Conservation (phyloP, 305 asterid species). For the Rubia balearica region DNA sequence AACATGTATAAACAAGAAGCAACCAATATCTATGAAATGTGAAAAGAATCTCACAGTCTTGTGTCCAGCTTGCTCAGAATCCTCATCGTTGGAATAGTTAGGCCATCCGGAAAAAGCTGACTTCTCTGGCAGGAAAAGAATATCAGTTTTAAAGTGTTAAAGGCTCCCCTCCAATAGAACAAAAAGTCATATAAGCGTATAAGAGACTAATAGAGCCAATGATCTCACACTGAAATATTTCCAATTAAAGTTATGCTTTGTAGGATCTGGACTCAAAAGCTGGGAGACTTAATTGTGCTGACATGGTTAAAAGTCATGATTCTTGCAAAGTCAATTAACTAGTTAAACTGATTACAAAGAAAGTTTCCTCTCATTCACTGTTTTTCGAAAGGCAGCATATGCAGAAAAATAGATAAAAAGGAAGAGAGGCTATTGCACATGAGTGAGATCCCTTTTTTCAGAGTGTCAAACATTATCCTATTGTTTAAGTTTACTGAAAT, state of each 20-base stretch:
- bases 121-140: conserved; percentile 30
- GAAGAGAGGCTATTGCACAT: background rate
- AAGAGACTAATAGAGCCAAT: background rate
- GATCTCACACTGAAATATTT: background rate
- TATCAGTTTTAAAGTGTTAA: background rate
- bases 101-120: conserved; percentile 29
- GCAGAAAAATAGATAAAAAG: background rate
- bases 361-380: background rate
- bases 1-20: background rate
- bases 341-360: background rate
- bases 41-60: conserved; percentile 50
- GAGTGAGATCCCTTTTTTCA: background rate
- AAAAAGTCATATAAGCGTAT: background rate
- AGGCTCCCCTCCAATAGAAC: background rate
- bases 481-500: background rate
- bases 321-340: background rate
- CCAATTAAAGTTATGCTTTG: background rate
- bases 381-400: background rate
- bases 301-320: background rate
- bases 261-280: too few species aligned
- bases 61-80: conserved; percentile 25
- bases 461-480: background rate
- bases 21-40: conserved; percentile 6
- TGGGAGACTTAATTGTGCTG: too few species aligned
- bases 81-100: conserved; percentile 31